These are phyloP conservation scores for Thalassiosira allenii DNA, from an alignment of 352 stramenopile genomes.

Conservation along the genomic window DNA sequence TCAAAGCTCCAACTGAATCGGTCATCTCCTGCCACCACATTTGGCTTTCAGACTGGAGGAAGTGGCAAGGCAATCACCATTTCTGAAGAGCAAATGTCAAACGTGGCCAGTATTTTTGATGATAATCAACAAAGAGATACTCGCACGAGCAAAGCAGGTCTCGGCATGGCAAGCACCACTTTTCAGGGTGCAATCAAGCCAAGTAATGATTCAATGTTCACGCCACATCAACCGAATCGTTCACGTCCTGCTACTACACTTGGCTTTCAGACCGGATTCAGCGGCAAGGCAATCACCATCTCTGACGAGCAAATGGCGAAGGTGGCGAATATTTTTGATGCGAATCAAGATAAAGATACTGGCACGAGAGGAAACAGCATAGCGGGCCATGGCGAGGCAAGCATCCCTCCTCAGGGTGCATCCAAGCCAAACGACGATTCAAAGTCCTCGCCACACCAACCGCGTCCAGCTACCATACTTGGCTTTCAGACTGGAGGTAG, in stretches of 20 bases:
- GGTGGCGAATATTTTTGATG: conserved; percentile 10
- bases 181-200: no score
- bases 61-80: conserved; percentile 32
- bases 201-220: no score
- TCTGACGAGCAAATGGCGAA: conserved; percentile 25
- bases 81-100: conserved; percentile 18
- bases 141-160: background rate
- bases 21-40: no score
- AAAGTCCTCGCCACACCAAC: no score
- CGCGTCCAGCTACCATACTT: no score
- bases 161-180: no score
- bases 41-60: conserved; percentile 22
- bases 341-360: background rate
- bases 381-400: no score
- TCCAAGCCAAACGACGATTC: no score
- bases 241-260: background rate
- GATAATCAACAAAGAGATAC: background rate
- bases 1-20: no score
- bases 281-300: conserved; percentile 25
- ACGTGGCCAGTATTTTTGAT: conserved; percentile 11
- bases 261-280: conserved; percentile 21
- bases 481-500: conserved; percentile 29
- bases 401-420: no score
- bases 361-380: background rate
- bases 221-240: no score